Evolutionary conservation across 768 basidiomycete species (phyloP), one percentile per base, ranked within the genome.

Genomic region (Lyophyllum atratum): DNA sequence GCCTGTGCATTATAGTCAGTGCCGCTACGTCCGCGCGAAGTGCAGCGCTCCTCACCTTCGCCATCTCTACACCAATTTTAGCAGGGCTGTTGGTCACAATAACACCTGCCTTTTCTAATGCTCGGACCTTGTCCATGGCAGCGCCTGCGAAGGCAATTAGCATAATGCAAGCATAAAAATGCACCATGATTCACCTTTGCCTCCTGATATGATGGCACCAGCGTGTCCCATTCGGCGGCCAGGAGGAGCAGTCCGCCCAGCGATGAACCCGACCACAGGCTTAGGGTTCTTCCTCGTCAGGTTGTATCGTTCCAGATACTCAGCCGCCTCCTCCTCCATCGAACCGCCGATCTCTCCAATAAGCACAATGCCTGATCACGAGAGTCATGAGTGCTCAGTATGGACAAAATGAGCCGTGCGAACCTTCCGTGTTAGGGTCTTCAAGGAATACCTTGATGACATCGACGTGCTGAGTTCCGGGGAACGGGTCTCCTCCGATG

Each of bases 241-340:
- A 37, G 97, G 97, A 52, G 97, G 97, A 42, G 97, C 97, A 55
- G 97, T 98, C 57, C 92, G 89, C 49, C 97, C 97, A 55, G 97
- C 97, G 68, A 99, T 98, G 76, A 99, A 99, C 37, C 90, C 92
- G 54, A 99, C 93, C 33, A 98, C 94, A 48, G 97, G 97, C 75
- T 99, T 99, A 55, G 93, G 93, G 62, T 87, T 79, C 54, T 74
- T 74, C 52, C 91, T 84, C 25, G 89, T 93, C 76, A 93, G 92
- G 81, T 99, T 99, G 80, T 92, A 89, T 72, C 84, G 81, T 70
- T 92, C 90, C 54, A 99, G 79, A 75, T 96, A 98, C 64, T 95
- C 97, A 5, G 97, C 97, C 7, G 97, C 97, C 62, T 98, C 96
- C 73, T 99, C 97, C 76, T 99, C 97, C 96, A 98, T 97, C 8